Evolutionary conservation across 495 filamentous ascomycete genomes (phyloP).

Genomic region (Talaromyces liani): DNA sequence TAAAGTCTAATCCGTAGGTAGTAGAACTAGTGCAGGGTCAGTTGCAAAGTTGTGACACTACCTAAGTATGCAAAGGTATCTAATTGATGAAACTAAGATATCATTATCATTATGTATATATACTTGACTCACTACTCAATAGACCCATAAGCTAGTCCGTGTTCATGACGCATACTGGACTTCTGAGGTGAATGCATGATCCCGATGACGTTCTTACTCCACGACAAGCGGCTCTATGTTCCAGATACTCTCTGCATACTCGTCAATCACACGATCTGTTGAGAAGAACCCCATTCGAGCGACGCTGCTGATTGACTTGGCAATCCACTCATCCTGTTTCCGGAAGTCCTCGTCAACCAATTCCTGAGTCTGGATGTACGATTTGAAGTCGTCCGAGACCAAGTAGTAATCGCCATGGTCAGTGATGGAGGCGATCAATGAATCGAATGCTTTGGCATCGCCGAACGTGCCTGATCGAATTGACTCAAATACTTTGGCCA

Average conservation of each 20-base stretch:
- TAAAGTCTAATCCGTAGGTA: too few species aligned
- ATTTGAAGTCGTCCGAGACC: constrained; percentile 92
- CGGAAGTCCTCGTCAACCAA: constrained; percentile 86
- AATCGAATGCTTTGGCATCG: constrained; percentile 63
- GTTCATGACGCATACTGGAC: neutral
- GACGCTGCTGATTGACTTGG: constrained; percentile 81
- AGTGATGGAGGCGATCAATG: constrained; percentile 71
- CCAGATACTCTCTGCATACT: constrained; percentile 97
- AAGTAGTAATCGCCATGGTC: constrained; percentile 97
- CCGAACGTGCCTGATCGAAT: constrained; percentile 77
- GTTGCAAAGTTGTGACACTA: too few species aligned
- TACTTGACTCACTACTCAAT: neutral
- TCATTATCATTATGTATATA: neutral
- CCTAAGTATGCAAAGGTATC: too few species aligned
- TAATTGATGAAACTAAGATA: neutral
- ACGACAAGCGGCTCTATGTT: constrained; percentile 71
- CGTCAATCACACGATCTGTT: constrained; percentile 91
- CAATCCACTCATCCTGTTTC: constrained; percentile 86
- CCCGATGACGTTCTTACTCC: constrained; percentile 11
- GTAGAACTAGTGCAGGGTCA: too few species aligned
- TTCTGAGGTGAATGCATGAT: neutral
- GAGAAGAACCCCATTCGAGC: constrained; percentile 96
- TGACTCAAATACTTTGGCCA: constrained; percentile 72
- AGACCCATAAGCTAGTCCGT: neutral
- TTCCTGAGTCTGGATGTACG: constrained; percentile 81